Evolutionary conservation across 768 basidiomycete species (phyloP).

Genomic region (Russula foetens): DNA sequence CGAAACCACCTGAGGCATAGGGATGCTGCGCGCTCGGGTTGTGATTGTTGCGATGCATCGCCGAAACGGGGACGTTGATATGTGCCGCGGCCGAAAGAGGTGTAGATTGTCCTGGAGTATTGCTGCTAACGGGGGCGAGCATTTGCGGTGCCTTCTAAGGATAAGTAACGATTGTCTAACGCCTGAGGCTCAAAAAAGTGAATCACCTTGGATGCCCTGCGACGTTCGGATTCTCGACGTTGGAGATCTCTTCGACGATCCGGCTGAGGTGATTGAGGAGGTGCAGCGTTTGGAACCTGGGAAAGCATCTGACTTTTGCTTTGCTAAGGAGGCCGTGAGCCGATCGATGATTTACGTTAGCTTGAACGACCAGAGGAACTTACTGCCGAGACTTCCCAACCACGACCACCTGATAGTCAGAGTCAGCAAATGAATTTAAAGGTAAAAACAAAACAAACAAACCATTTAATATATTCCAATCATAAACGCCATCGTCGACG

Average conservation of each 20-base stretch:
- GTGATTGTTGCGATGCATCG: slow-evolving; percentile 36
- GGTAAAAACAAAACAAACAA: background rate
- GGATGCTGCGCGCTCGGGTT: slow-evolving; percentile 50
- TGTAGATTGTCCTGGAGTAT: slow-evolving; percentile 48
- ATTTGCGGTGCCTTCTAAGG: slow-evolving; percentile 53
- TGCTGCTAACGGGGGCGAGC: slow-evolving; percentile 45
- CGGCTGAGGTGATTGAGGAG: slow-evolving; percentile 32
- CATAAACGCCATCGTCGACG: slow-evolving; percentile 87
- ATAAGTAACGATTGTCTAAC: slow-evolving; percentile 67
- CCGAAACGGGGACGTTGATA: slow-evolving; percentile 59
- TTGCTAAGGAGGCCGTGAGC: slow-evolving; percentile 25
- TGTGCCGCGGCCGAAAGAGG: slow-evolving; percentile 73
- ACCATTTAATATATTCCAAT: slow-evolving; percentile 94
- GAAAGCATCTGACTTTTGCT: slow-evolving; percentile 57
- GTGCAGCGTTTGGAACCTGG: slow-evolving; percentile 51
- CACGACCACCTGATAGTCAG: slow-evolving; percentile 61
- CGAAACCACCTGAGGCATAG: slow-evolving; percentile 62
- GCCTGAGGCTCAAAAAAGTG: slow-evolving; percentile 72
- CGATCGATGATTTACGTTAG: background rate
- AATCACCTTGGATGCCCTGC: slow-evolving; percentile 52
- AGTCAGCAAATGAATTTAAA: background rate
- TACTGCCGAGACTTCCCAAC: slow-evolving; percentile 84
- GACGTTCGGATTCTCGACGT: slow-evolving; percentile 51
- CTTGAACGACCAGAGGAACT: slow-evolving; percentile 24
- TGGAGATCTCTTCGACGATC: slow-evolving; percentile 54